Evolutionary conservation across 805 yeast genomes (phyloP), one percentile per base, ranked within the genome.

Genomic region (Zygosaccharomyces bailii): DNA sequence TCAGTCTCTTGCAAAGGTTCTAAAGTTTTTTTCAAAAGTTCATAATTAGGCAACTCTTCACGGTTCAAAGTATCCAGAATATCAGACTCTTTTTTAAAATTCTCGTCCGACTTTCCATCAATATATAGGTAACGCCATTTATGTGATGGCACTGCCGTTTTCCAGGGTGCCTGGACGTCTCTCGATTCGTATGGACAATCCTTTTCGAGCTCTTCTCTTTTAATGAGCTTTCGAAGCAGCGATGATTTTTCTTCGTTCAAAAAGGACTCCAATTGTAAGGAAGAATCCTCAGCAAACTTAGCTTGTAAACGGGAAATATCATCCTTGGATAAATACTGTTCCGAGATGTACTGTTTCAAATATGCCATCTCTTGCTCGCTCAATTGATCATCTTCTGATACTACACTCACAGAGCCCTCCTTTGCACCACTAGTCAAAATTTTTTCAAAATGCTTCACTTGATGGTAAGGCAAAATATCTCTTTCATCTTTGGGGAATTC

Each of bases 81-180:
- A 19, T 60, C 65, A 17, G 63, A 61, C 35, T 59, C 60, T 11
- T 56, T 51, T 4, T 48, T 47, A 36, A 63, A 56, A 23, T 60
- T 57, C 38, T 61, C 68, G 9, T 54, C 57, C 9, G 72, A 60
- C 44, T 70, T 68, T 2, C 91, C 91, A 59, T 87, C 95, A 24
- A 90, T 72, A 60, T 88, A 91, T 71, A 88, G 63, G 60, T 74
- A 93, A 50, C 96, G 71, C 68, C 89, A 90, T 61, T 93, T 88
- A 60, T 91, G 98, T 6, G 97, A 93, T 6, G 99, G 98, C 38
- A 84, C 77, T 0, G 97, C 93, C 32, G 89, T 73, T 50, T 84
- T 82, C 99, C 99, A 93, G 5, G 96, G 96, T 39, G 63, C 70
- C 7, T 60, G 42, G 1, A 86, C 77, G 20, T 85, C 85, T 1